These are phyloP conservation scores for Hondaea fermentalgiana DNA, from an alignment of 108 stramenopile species.

Conservation along the genomic window DNA sequence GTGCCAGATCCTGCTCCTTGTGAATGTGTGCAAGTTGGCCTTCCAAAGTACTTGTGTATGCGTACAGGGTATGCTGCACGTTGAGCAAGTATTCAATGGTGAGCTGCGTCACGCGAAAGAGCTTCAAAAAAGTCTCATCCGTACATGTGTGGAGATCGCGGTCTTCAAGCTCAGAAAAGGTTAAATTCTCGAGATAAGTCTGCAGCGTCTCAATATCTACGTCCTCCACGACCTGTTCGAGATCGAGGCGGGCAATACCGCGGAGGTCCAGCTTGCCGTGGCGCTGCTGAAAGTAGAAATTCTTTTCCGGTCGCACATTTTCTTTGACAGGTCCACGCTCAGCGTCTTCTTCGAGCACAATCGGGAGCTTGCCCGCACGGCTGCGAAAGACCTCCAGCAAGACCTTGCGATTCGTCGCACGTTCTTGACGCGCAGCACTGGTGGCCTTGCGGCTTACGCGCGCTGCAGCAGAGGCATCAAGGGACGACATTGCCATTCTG, in stretches of 20 bases:
- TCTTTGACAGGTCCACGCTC: background rate
- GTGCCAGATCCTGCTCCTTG: background rate
- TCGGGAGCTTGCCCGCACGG: background rate
- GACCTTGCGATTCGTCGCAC: background rate
- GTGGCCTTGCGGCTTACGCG: background rate
- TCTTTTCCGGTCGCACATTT: background rate
- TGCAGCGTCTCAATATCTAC: slow-evolving; percentile 20
- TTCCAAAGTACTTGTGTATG: background rate
- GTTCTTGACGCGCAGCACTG: background rate
- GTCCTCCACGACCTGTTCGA: background rate
- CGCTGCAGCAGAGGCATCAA: background rate
- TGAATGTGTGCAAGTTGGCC: background rate
- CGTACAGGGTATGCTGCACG: background rate
- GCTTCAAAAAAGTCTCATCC: background rate
- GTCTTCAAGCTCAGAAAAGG: background rate
- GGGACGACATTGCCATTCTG: background rate
- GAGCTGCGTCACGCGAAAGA: slow-evolving; percentile 10
- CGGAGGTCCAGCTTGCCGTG: background rate
- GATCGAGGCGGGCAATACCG: background rate
- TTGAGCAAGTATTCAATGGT: slow-evolving; percentile 21
- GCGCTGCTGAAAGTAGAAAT: slow-evolving; percentile 12
- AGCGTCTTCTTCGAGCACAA: background rate
- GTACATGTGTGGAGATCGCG: background rate
- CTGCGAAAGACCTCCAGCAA: background rate
- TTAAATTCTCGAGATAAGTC: background rate